Evolutionary conservation across 176 grass and related monocot genomes (phyloP), one percentile per base, ranked within the genome.

Genomic region (Zoysia pacifica): DNA sequence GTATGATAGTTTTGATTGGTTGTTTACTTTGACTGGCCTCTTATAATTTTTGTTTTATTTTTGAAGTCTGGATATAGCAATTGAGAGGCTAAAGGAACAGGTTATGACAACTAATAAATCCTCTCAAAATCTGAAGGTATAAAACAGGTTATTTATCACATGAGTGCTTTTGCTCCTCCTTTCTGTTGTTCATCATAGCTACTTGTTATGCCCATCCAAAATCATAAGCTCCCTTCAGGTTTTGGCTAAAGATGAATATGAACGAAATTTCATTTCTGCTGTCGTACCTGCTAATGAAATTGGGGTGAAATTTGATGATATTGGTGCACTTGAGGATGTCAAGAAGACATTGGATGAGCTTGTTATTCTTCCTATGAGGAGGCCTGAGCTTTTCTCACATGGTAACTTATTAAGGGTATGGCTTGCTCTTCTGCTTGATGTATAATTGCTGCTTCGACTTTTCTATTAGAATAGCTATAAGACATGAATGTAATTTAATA

Each of bases 291-390:
- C 94, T 65, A 88, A 90, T 83, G 94, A 97, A 90, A 85, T 97
- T 86, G 94, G 94, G 53, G 94, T 97, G 63, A 97, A 90, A 82
- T 97, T 97, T 69, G 94, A 97, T 74, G 91, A 97, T 88, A 85
- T 97, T 74, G 94, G 94, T 41, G 94, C 94, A 20, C 91, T 97
- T 46, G 91, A 97, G 80, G 91, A 92, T 55, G 91, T 97, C 54
- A 97, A 97, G 86, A 90, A 74, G 73, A 94, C 94, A 37, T 74
- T 97, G 74, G 92, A 94, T 88, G 94, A 97, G 65, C 91, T 97
- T 45, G 94, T 97, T 72, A 86, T 89, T 40, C 91, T 97, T 82
- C 94, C 94, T 38, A 97, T 97, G 94, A 90, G 89, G 86, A 89
- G 94, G 75, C 94, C 94, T 52, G 91, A 97, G 67, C 94, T 97